Percentiles rank a stretch among this genome's conserved stretches.
Conservation (phyloP, 169 alveolate species). For the Theileria equi region DNA sequence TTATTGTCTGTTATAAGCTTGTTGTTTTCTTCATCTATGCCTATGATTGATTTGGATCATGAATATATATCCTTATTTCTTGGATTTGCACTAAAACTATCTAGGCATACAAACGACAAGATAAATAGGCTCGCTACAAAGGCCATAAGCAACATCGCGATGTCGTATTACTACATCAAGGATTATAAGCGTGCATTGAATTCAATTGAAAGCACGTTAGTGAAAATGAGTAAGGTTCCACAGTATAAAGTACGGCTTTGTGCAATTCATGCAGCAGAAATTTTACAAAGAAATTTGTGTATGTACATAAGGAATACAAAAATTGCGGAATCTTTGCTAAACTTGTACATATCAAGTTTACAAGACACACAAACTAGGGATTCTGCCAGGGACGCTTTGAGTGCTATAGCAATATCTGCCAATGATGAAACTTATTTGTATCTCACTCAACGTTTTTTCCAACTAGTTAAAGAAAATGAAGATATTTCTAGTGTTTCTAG, state of each 20-base stretch:
- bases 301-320: conserved; percentile 33
- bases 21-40: conserved; percentile 26
- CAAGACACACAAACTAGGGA: background rate
- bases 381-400: conserved; percentile 5
- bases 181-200: conserved; percentile 4
- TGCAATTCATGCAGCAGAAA: conserved; percentile 15
- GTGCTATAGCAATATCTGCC: conserved; percentile 19
- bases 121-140: conserved; percentile 20
- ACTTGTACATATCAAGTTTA: background rate
- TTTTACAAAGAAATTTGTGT: conserved; percentile 33
- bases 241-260: conserved; percentile 5
- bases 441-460: conserved; percentile 27
- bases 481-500: conserved; percentile 2
- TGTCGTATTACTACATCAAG: conserved; percentile 17
- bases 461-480: conserved; percentile 3
- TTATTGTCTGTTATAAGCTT: conserved; percentile 14
- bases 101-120: conserved; percentile 9
- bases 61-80: conserved; percentile 10
- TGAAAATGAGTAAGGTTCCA: background rate
- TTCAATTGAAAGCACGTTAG: conserved; percentile 4
- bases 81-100: conserved; percentile 28
- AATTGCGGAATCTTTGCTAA: background rate
- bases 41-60: conserved; percentile 29
- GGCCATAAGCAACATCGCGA: conserved; percentile 36
- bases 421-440: conserved; percentile 14